These are phyloP conservation scores for Tolypocladium inflatum DNA, from an alignment of 2,329 filamentous ascomycete genomes.

Conservation along the genomic window DNA sequence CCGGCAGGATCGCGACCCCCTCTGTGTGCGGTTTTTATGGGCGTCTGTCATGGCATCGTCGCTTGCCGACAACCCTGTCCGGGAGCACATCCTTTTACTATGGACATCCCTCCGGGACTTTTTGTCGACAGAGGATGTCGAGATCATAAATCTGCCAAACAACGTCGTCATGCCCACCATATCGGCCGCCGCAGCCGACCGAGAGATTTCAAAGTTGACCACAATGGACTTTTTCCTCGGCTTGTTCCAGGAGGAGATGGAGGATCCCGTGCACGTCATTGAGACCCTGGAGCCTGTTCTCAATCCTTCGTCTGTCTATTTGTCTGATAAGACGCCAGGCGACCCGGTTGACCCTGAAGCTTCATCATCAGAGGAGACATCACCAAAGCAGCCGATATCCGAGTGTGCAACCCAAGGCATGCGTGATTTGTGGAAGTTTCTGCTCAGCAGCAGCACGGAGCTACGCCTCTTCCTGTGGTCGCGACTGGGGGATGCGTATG, in stretches of 20 bases:
- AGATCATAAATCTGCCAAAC: conserved; percentile 60
- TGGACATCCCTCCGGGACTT: conserved; percentile 50
- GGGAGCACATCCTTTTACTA: conserved; percentile 47
- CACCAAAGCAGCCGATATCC: conserved; percentile 29
- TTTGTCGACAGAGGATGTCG: conserved; percentile 28
- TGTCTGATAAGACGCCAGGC: conserved; percentile 12
- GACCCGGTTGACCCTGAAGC: conserved; percentile 8
- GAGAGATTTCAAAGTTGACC: conserved; percentile 83
- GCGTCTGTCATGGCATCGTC: conserved; percentile 44
- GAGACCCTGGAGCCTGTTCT: conserved; percentile 88
- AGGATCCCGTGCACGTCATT: conserved; percentile 76
- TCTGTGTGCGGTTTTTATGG: conserved; percentile 48
- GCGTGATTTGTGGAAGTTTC: conserved; percentile 75
- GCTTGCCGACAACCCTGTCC: conserved; percentile 39
- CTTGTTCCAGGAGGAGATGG: conserved; percentile 74
- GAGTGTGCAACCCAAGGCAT: conserved; percentile 48
- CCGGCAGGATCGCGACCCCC: conserved; percentile 21
- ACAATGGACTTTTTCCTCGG: conserved; percentile 95
- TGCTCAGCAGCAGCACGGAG: conserved; percentile 72
- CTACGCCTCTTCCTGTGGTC: conserved; percentile 84
- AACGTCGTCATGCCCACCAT: conserved; percentile 84
- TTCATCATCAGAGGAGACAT: background rate
- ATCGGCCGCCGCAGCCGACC: conserved; percentile 72
- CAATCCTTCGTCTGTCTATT: conserved; percentile 54
- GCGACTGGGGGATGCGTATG: conserved; percentile 81